These are phyloP conservation scores for Pterocarpus macrocarpus DNA, from an alignment of 306 rosid genomes.

Conservation along the genomic window DNA sequence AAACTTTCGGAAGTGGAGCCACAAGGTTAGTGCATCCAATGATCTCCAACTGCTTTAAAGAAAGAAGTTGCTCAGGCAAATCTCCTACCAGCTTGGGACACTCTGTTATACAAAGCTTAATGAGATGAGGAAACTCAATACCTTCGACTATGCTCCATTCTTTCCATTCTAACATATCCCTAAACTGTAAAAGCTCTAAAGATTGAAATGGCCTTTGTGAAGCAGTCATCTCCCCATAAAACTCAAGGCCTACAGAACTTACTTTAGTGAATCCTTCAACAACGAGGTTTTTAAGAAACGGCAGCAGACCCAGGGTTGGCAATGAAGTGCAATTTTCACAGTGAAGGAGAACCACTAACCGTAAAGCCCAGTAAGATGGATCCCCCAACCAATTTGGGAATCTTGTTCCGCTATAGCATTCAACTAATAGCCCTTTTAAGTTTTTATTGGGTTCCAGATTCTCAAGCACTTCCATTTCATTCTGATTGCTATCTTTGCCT, in stretches of 20 bases:
- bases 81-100: constrained; percentile 30
- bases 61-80: constrained; percentile 22
- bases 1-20: constrained; percentile 36
- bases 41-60: constrained; percentile 42
- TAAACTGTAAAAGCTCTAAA: constrained; percentile 33
- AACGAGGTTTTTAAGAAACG: constrained; percentile 40
- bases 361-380: constrained; percentile 15
- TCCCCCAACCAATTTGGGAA: constrained; percentile 38
- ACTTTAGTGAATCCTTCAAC: constrained; percentile 10
- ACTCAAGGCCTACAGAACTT: constrained; percentile 21
- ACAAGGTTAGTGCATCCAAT: constrained; percentile 35
- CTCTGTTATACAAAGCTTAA: constrained; percentile 21
- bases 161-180: constrained; percentile 36
- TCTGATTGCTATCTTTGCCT: not conserved
- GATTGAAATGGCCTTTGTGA: constrained; percentile 32
- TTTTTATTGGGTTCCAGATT: constrained; percentile 34
- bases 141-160: constrained; percentile 41
- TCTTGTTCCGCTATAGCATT: constrained; percentile 29
- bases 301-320: constrained; percentile 44
- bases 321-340: constrained; percentile 27
- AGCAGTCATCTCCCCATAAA: constrained; percentile 6
- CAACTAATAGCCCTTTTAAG: constrained; percentile 27
- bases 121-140: constrained; percentile 38
- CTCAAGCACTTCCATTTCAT: constrained; percentile 33
- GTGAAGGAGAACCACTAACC: constrained; percentile 20